Base-by-base conservation (phyloP, 2,329 filamentous ascomycete species). In the Scortechinia acanthostroma region DNA sequence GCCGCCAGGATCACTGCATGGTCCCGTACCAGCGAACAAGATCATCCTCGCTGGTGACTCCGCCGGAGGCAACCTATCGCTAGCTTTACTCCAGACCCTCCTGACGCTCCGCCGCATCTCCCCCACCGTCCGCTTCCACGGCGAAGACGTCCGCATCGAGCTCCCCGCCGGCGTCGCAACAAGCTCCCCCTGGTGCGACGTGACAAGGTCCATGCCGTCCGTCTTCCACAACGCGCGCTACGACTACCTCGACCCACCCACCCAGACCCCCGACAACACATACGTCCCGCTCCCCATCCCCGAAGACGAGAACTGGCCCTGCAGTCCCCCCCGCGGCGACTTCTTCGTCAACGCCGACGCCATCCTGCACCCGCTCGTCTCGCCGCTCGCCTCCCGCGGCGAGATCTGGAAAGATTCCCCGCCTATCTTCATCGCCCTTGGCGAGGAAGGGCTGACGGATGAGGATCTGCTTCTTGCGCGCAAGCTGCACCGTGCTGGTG, bases 1-100 rank as follows among this genome's bases (percentile, higher is more conserved):
- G 13, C 83, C 84, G 0, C 68, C 76, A 0, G 83, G 73, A 16
- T 75, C 86, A 0, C 73, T 80, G 40, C 87, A 93, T 58, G 68
- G 73, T 14, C 66, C 86, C 2, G 75, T 91, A 1, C 64, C 70
- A 4, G 71, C 88, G 0, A 66, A 70, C 35, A 69, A 88, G 46
- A 82, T 93, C 35, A 78, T 90, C 6, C 68, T 93, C 52, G 73
- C 75, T 2, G 88, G 88, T 30, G 88, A 93, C 57, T 84, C 77
- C 47, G 87, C 88, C 2, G 88, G 88, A 14, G 88, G 85, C 2
- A 86, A 86, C 52, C 74, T 91, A 33, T 64, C 70, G 14, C 70
- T 88, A 14, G 74, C 77, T 1, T 71, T 93, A 0, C 66, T 86
- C 1, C 85, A 88, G 57, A 69, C 85, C 0, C 54, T 91, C 1